phyloP scores from a whole-genome alignment of 2,329 filamentous ascomycete genomes.

The Huntiella decipiens region DNA sequence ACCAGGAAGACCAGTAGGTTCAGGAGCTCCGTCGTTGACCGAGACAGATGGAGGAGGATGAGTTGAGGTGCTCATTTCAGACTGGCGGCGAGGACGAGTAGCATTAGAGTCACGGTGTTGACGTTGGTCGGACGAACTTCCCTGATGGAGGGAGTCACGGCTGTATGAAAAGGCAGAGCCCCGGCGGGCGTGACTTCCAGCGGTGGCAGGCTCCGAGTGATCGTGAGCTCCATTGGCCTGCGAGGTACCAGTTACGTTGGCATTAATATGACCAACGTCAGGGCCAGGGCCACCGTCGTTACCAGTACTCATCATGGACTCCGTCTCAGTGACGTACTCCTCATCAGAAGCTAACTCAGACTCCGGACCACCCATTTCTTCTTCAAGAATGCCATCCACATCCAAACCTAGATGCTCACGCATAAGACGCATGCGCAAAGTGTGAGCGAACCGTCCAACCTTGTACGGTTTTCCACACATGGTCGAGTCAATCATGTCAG shows the following conservation, averaged over 20 bases:
- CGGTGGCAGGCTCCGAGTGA: constrained; percentile 46
- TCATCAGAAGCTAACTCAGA: constrained; percentile 29
- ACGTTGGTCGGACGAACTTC: constrained; percentile 14
- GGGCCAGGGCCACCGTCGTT: constrained; percentile 13
- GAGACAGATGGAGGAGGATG: constrained; percentile 15
- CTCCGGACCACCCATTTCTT: constrained; percentile 50
- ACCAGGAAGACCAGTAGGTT: neutral
- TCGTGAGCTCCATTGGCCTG: constrained; percentile 49
- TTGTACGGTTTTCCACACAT: constrained; percentile 84
- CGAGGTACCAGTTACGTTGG: neutral
- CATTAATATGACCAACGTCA: constrained; percentile 25
- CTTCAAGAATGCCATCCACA: constrained; percentile 74
- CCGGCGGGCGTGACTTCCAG: constrained; percentile 42
- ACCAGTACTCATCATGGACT: constrained; percentile 11
- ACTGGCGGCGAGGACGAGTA: constrained; percentile 3
- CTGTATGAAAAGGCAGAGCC: constrained; percentile 48
- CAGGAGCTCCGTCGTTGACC: neutral
- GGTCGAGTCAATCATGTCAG: constrained; percentile 74
- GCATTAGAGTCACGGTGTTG: neutral
- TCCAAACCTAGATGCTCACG: constrained; percentile 91
- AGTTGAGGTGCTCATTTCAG: constrained; percentile 6
- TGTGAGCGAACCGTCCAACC: constrained; percentile 83
- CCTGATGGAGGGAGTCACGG: neutral
- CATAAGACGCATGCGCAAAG: constrained; percentile 83
- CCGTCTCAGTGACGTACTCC: constrained; percentile 35